Base-by-base conservation (phyloP, 2,329 filamentous ascomycete genomes). In the Hortaea sp. region DNA sequence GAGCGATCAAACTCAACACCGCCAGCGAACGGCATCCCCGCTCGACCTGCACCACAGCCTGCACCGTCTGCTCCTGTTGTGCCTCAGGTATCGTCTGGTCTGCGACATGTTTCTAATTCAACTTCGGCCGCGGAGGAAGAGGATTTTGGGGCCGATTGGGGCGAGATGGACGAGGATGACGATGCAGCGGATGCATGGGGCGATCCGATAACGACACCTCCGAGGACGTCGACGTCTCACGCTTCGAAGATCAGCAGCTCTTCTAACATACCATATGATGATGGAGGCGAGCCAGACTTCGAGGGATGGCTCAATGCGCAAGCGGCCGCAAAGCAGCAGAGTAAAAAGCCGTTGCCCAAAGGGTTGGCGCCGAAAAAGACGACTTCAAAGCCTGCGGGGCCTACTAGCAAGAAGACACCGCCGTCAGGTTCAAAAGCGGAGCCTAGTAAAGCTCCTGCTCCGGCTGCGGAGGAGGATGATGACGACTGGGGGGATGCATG, bases 251-350 rank as follows among this genome's bases (percentile, higher is more conserved):
- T 55, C 11, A 56, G 47, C 43, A 45, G 37, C 10, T 6, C 50
- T 10, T 41, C 45, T 4, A 45, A 41, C 37, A 75, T 60, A 5
- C 75, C 82, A 0, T 90, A 84, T 53, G 86, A 90, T 49, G 88
- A 95, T 56, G 81, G 85, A 28, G 82, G 83, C 2, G 90, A 98
- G 64, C 90, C 90, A 0, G 92, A 97, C 64, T 97, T 98, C 66
- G 90, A 88, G 5, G 89, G 88, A 5, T 97, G 92, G 89, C 67
- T 97, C 20, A 88, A 87, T 9, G 88, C 89, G 9, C 88, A 95
- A 63, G 80, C 84, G 5, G 76, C 82, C 52, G 78, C 84, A 52
- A 95, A 94, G 69, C 74, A 74, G 58, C 65, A 48, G 44, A 62
- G 46, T 1, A 76, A 75, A 56, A 92, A 85, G 54, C 70, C 82